Base-by-base conservation (phyloP, 2,329 filamentous ascomycete genomes). In the Stromatinia cepivora region DNA sequence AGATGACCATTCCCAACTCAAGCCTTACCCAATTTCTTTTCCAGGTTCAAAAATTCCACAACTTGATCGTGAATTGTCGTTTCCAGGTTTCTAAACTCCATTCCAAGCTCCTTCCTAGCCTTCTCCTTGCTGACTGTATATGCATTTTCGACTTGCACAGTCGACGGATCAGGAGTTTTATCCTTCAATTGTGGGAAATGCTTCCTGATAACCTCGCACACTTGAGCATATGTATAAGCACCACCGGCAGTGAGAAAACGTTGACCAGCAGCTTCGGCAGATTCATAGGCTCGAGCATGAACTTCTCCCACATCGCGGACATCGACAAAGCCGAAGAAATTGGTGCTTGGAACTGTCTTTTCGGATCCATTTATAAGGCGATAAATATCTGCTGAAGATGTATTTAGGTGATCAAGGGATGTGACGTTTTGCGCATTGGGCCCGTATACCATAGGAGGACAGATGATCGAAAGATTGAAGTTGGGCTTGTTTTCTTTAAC, bases 361-460 rank as follows among this genome's bases (percentile, higher is more conserved):
- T 84, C 84, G 25, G 68, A 73, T 2, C 90, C 90, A n/a, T 83
- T 84, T n/a, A 89, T 82, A 54, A 91, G 80, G 69, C 88, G 83
- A n/a, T 86, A 82, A 71, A 93, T 84, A 46, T 88, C 85, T 73
- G 87, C 84, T 76, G 92, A 92, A 9, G 89, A 91, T 0, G 89
- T 91, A 80, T 93, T 93, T 72, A 93, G 81, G 1, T 81, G 80
- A 13, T 87, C 84, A 1, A 91, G 81, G 31, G 81, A 84, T 69
- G 86, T 82, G 8, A 92, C 82, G 71, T 86, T 86, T 73, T 89
- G 84, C 68, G 86, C 83, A 7, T 88, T 79, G 0, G 88, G 88
- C 0, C 88, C 89, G 70, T 89, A 85, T 0, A 88, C 85, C 74
- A 86, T 83, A 0, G 88, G 88, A 70, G 86, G 85, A 75, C 86